phyloP scores from a whole-genome alignment of 108 stramenopile species.

The Chaetoceros tenuissimus region DNA sequence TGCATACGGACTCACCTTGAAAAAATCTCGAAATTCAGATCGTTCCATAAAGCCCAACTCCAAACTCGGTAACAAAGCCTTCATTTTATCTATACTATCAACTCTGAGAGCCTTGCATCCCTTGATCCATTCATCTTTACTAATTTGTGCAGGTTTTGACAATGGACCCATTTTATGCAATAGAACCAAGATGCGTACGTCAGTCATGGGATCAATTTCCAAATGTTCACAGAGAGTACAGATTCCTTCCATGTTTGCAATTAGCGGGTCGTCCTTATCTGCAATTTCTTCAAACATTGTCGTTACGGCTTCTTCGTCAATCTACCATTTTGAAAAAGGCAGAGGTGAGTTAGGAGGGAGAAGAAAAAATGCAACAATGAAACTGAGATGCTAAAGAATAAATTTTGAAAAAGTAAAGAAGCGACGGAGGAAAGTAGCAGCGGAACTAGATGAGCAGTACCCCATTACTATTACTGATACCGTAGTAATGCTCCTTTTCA shows the following conservation, averaged over 20 bases:
- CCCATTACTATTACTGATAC: no score
- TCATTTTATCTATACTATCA: constrained; percentile 57
- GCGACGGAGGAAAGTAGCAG: no score
- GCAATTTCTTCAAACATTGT: constrained; percentile 55
- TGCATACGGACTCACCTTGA: constrained; percentile 40
- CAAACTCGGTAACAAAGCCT: constrained; percentile 48
- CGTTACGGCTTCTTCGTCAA: constrained; percentile 16
- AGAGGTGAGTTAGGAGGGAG: no score
- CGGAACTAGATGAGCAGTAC: neutral
- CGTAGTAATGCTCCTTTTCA: no score
- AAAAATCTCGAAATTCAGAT: constrained; percentile 83
- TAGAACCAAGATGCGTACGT: constrained; percentile 80
- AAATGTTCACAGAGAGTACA: constrained; percentile 66
- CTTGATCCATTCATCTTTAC: constrained; percentile 59
- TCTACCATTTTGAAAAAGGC: neutral
- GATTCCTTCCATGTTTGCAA: constrained; percentile 71
- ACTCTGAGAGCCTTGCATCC: constrained; percentile 48
- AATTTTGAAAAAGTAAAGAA: no score
- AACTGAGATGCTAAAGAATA: no score
- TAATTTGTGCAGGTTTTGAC: constrained; percentile 76
- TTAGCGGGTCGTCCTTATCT: constrained; percentile 51
- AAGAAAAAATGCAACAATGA: no score
- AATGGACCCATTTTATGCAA: constrained; percentile 76
- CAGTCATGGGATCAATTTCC: constrained; percentile 69
- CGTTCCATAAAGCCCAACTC: constrained; percentile 85